A percentile compares a stretch with the other conserved stretches of the same genome.
Evolutionary conservation across 139 green algal genomes (phyloP).

Genomic region (Auxenochlorella protothecoides): DNA sequence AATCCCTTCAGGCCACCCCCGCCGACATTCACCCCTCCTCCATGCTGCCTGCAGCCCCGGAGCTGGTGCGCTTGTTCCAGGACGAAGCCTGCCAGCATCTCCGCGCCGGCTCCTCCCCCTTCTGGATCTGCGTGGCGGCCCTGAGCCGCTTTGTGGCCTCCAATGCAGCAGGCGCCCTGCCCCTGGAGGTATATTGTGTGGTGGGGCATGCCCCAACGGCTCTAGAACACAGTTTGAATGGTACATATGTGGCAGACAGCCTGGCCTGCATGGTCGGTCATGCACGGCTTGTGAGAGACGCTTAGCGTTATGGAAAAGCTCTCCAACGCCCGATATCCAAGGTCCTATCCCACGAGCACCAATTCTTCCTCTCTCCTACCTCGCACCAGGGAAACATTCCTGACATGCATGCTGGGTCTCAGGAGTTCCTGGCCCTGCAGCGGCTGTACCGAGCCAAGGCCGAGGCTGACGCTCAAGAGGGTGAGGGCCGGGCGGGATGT

Average conservation of each 20-base stretch:
- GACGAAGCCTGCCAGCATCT: slow-evolving; percentile 29
- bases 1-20: too few species aligned
- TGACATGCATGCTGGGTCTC: slow-evolving; percentile 91
- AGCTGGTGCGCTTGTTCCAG: slow-evolving; percentile 48
- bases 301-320: too few species aligned
- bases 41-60: slow-evolving; percentile 28
- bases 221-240: too few species aligned
- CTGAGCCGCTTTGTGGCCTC: slow-evolving; percentile 53
- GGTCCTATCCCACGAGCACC: too few species aligned
- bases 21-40: too few species aligned
- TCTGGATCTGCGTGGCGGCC: slow-evolving; percentile 75
- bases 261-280: too few species aligned
- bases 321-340: too few species aligned
- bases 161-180: slow-evolving; percentile 36
- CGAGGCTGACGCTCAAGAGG: slow-evolving; percentile 24
- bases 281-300: too few species aligned
- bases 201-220: neutral
- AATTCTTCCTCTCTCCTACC: too few species aligned
- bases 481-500: neutral
- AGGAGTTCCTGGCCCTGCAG: slow-evolving; percentile 76
- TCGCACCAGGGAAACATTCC: slow-evolving; percentile 79
- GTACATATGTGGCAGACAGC: too few species aligned
- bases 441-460: slow-evolving; percentile 72
- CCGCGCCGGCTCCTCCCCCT: slow-evolving; percentile 26
- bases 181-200: slow-evolving; percentile 24